These are phyloP conservation scores for Xylariomycetidae sp. DNA, from an alignment of 2,329 filamentous ascomycete species.

Conservation along the genomic window DNA sequence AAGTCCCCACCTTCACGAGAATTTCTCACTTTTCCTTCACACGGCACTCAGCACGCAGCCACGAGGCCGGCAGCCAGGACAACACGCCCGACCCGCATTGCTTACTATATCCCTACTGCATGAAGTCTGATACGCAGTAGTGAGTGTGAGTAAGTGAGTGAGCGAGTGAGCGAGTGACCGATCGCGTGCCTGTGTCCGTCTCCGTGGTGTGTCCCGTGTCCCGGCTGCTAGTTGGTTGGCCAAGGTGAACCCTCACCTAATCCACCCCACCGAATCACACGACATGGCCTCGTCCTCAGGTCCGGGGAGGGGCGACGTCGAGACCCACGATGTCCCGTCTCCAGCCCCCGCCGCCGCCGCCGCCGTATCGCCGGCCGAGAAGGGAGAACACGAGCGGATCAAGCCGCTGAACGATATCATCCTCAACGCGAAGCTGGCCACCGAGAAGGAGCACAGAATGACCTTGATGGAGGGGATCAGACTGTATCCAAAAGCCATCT, in stretches of 20 bases:
- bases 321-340: conserved; percentile 5
- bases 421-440: conserved; percentile 43
- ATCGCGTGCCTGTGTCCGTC: no score
- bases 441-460: conserved; percentile 64
- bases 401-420: conserved; percentile 32
- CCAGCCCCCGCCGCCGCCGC: conserved; percentile 3
- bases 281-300: conserved; percentile 3
- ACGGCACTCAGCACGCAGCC: not conserved
- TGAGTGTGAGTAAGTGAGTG: no score
- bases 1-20: conserved; percentile 1
- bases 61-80: not conserved
- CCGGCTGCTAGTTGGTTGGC: no score
- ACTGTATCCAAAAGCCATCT: conserved; percentile 82
- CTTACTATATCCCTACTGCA: no score
- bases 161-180: no score
- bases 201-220: no score
- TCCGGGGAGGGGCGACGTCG: conserved; percentile 5
- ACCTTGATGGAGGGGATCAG: conserved; percentile 70
- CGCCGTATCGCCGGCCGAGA: conserved; percentile 9
- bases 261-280: no score
- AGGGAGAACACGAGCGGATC: conserved; percentile 10
- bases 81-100: not conserved
- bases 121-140: no score
- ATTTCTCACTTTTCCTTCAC: not conserved
- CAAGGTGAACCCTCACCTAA: no score